Evolutionary conservation across 1,284 basidiomycete species (phyloP), one percentile per base, ranked within the genome.

Genomic region (Meripilus lineatus): DNA sequence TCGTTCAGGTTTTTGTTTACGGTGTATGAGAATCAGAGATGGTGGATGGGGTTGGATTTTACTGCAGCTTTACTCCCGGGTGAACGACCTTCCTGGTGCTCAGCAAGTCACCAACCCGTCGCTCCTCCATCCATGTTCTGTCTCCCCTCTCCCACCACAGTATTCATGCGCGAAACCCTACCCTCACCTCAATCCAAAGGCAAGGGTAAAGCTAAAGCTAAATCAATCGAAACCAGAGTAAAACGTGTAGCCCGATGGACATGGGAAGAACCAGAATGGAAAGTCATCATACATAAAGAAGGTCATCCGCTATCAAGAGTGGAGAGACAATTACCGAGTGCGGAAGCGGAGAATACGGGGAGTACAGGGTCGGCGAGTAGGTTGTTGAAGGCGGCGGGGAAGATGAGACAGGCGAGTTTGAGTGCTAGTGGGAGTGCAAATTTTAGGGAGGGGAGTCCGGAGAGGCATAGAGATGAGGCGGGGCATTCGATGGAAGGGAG

Each of bases 31-130:
- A 97, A 96, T 63, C 93, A 97, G 68, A 78, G 93, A 4, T 97
- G 93, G 94, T 90, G 87, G 87, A 76, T 89, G 71, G 85, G 84
- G 2, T 72, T 89, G 32, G 87, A 97, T 66, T 97, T 91, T 90
- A 95, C 93, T 0, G 87, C 89, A 2, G 92, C 93, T 0, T 75
- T 97, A 5, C 75, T 97, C 4, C 93, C 93, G 0, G 80, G 82
- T 32, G 93, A 97, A 61, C 81, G 93, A 1, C 90, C 93, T 0
- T 87, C 88, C 3, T 97, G 93, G 93, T 90, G 81, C 57, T 76
- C 81, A 5, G 62, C 72, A 3, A 59, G 74, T 3, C 75, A 77
- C 15, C 69, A 71, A 2, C 75, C 82, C 20, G 67, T 84, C 3
- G 70, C 78, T 0, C 84, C 85, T 0, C 85, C 86, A 0, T 77